Percentiles rank a stretch among this genome's conserved stretches.
These are phyloP conservation scores for Cucumis variabilis DNA, from an alignment of 331 rosid genomes.

Conservation along the genomic window DNA sequence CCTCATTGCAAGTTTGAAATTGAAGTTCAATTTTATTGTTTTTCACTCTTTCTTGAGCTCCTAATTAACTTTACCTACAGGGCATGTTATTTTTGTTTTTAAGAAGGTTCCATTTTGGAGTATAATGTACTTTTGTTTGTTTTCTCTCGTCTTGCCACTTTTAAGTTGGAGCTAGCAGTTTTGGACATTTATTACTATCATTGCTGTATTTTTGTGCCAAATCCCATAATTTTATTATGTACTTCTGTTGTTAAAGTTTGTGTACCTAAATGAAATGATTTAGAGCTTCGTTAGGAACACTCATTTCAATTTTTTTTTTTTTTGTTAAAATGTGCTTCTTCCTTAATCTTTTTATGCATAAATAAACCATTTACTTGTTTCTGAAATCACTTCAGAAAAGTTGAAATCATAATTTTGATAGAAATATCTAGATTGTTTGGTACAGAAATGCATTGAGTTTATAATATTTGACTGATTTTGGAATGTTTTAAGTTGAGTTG, in stretches of 20 bases:
- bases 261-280: not conserved
- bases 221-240: slow-evolving; percentile 29
- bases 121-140: slow-evolving; percentile 38
- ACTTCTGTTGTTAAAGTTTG: slow-evolving; percentile 7
- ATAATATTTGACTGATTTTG: too few relatives aligned
- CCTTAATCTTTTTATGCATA: too few relatives aligned
- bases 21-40: not conserved
- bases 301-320: not conserved
- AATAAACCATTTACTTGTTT: too few relatives aligned
- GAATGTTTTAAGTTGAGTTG: too few relatives aligned
- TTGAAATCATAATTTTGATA: too few relatives aligned
- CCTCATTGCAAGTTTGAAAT: slow-evolving; percentile 9
- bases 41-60: not conserved
- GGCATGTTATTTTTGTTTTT: slow-evolving; percentile 59
- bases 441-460: too few relatives aligned
- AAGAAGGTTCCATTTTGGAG: slow-evolving; percentile 57
- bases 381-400: too few relatives aligned
- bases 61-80: not conserved
- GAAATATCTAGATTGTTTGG: too few relatives aligned
- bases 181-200: slow-evolving; percentile 39
- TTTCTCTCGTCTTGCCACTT: slow-evolving; percentile 32
- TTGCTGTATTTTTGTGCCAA: slow-evolving; percentile 34
- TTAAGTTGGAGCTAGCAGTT: slow-evolving; percentile 28
- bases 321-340: not conserved
- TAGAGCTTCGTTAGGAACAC: slow-evolving; percentile 32